Evolutionary conservation across 441 rosid species (phyloP).

Genomic region (Theobroma grandiflorum): DNA sequence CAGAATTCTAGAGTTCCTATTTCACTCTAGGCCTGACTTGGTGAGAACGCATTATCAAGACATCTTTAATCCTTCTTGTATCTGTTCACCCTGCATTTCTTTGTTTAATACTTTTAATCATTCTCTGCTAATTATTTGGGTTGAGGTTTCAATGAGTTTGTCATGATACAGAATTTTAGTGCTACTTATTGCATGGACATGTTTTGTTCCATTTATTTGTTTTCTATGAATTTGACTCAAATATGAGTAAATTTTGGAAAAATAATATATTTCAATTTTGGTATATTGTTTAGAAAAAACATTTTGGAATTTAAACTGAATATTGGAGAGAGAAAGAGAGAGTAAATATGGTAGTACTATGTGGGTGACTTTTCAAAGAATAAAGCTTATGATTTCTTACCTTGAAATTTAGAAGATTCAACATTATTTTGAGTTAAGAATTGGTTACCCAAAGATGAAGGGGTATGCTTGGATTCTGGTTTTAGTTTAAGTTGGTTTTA

Average conservation of each 20-base stretch:
- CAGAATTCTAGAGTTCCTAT: constrained; percentile 83
- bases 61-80: constrained; percentile 10
- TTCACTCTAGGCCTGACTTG: constrained; percentile 92
- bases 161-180: neutral
- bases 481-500: neutral
- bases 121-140: neutral
- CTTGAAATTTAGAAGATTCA: neutral
- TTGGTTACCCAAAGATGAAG: neutral
- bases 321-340: neutral
- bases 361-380: neutral
- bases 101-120: constrained; percentile 2
- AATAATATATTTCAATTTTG: neutral
- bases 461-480: neutral
- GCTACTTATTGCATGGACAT: neutral
- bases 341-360: neutral
- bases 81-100: neutral
- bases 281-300: neutral
- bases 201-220: neutral
- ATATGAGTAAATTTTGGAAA: neutral
- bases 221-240: neutral
- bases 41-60: constrained; percentile 48
- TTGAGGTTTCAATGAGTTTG: neutral
- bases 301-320: neutral
- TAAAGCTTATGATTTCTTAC: neutral
- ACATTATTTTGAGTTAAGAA: neutral